phyloP scores from a whole-genome alignment of 768 basidiomycete genomes.

The Lactifluus echinatus region DNA sequence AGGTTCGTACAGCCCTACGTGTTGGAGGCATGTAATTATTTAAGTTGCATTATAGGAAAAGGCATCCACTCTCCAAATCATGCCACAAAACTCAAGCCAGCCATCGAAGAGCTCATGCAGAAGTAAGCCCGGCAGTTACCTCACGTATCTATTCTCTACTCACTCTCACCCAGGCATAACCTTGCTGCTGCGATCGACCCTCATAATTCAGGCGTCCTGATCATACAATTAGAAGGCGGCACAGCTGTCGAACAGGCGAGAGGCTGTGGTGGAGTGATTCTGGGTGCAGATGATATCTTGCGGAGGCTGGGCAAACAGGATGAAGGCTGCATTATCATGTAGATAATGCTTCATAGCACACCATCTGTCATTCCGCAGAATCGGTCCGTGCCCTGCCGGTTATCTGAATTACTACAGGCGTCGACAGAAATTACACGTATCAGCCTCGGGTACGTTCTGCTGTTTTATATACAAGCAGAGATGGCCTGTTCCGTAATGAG shows the following conservation, averaged over 20 bases:
- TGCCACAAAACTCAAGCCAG: constrained; percentile 83
- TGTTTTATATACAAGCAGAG: no score
- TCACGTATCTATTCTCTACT: neutral
- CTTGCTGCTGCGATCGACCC: constrained; percentile 71
- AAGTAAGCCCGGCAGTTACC: constrained; percentile 40
- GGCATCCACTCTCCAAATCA: constrained; percentile 76
- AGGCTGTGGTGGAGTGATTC: constrained; percentile 29
- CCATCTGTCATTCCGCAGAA: neutral
- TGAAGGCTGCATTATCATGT: constrained; percentile 66
- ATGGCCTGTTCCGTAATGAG: neutral
- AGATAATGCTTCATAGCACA: neutral
- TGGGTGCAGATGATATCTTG: constrained; percentile 51
- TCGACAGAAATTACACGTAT: neutral
- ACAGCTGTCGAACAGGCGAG: constrained; percentile 21
- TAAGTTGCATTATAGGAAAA: constrained; percentile 44
- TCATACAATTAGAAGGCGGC: constrained; percentile 57
- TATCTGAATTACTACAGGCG: neutral
- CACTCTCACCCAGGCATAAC: constrained; percentile 46
- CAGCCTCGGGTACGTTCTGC: no score
- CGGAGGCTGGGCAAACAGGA: constrained; percentile 43
- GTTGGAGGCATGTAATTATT: neutral
- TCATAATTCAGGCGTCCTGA: constrained; percentile 72
- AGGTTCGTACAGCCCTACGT: constrained; percentile 38
- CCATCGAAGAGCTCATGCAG: constrained; percentile 78
- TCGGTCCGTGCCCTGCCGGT: neutral